Evolutionary conservation across 1,284 basidiomycete species (phyloP).

Genomic region (Microbotryomycetes sp.): DNA sequence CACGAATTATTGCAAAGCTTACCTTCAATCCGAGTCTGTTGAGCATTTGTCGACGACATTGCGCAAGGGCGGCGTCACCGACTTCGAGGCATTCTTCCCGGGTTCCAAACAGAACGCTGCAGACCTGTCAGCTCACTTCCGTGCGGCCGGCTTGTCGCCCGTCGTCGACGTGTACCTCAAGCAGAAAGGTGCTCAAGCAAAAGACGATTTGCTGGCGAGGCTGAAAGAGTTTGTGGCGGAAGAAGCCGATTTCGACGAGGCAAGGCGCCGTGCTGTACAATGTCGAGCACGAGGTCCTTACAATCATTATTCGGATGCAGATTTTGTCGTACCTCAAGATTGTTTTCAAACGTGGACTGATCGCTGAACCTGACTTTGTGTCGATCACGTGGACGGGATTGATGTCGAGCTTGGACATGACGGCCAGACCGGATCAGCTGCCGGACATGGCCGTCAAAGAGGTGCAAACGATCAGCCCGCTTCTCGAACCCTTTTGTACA

Average conservation of each 20-base stretch:
- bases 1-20: constrained; percentile 70
- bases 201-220: constrained; percentile 46
- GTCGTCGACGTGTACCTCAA: constrained; percentile 88
- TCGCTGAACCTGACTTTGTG: constrained; percentile 75
- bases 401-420: constrained; percentile 79
- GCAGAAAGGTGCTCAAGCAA: constrained; percentile 66
- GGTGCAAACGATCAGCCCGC: constrained; percentile 53
- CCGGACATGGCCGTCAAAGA: constrained; percentile 75
- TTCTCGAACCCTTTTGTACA: constrained; percentile 80
- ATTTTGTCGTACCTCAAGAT: constrained; percentile 65
- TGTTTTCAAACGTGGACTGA: constrained; percentile 44
- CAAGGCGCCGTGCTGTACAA: constrained; percentile 40
- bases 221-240: constrained; percentile 53
- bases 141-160: constrained; percentile 61
- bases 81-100: constrained; percentile 81
- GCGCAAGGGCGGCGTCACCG: constrained; percentile 74
- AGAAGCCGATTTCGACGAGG: constrained; percentile 50
- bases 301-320: constrained; percentile 42
- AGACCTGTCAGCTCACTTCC: constrained; percentile 76
- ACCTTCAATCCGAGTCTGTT: constrained; percentile 47
- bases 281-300: neutral
- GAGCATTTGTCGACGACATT: constrained; percentile 60
- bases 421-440: constrained; percentile 77
- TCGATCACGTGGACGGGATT: constrained; percentile 86
- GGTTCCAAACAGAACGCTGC: constrained; percentile 65